Evolutionary conservation across 148 eudicot genomes (phyloP), one percentile per base, ranked within the genome.

Genomic region (Vaccinium corymbosum): DNA sequence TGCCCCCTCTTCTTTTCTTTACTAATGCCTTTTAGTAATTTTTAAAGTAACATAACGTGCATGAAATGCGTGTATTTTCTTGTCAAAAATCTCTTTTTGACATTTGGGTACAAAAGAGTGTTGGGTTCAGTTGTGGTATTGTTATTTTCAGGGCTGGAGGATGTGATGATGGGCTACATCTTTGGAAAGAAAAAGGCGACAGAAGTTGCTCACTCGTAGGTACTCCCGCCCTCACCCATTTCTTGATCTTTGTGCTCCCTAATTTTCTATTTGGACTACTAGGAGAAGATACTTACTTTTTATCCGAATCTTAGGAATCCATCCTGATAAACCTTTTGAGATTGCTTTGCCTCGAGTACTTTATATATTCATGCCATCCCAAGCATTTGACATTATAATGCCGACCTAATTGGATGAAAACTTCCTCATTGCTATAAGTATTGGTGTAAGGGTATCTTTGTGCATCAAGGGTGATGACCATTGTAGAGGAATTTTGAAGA

Each of bases 121-220:
- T 3, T 2, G 17, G n/a, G 11, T 50, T 38, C 50, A 11, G 68
- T 29, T 20, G 13, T 35, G 74, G 38, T 25, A 9, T 62, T 53
- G 1, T 38, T 2, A 2, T 12, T 29, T 85, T 13, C 87, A 92
- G 95, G 90, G 29, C 2, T 91, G 42, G 95, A 89, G 62, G 89
- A 89, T 81, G 90, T 87, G 32, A 84, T 94, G 87, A 83, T 87
- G 87, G 95, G 91, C 25, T 94, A 91, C 82, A 72, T 94, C n/a
- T 88, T 86, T 78, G 98, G 98, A 52, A 89, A 90, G 89, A 91
- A 88, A 80, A 95, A 89, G 85, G 92, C 96, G 29, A 94, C 96
- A 80, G 90, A 94, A 89, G 94, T 95, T 93, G 96, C 96, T 91
- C 98, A 94, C 88, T 90, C 90, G 98, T 95, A 91, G 95, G 95